These are phyloP conservation scores for Polyporus tsugae DNA, from an alignment of 1,284 basidiomycete genomes.

Conservation along the genomic window DNA sequence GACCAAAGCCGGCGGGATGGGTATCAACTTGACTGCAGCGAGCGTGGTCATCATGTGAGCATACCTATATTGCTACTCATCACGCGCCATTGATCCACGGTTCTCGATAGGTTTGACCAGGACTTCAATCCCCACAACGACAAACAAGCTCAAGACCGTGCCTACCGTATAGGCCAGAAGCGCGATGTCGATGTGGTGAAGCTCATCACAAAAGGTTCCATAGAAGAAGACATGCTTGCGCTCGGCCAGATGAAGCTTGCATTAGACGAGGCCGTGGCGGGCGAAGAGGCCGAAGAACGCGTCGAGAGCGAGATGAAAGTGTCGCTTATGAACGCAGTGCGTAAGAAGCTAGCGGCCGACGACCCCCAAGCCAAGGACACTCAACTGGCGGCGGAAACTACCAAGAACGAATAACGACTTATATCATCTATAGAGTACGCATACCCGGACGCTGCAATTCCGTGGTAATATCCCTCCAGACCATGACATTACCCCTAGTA, in stretches of 20 bases:
- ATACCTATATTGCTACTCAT: not conserved
- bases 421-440: conserved; percentile 22
- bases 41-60: conserved; percentile 90
- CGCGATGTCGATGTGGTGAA: conserved; percentile 93
- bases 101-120: conserved; percentile 83
- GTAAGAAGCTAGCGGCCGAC: conserved; percentile 70
- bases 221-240: conserved; percentile 96
- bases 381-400: not conserved
- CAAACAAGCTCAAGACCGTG: conserved; percentile 96
- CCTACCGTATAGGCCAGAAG: conserved; percentile 97
- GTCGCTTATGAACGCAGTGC: conserved; percentile 80
- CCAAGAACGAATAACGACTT: conserved; percentile 16
- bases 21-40: conserved; percentile 92
- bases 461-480: conserved; percentile 8
- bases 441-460: conserved; percentile 11
- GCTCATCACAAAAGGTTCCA: conserved; percentile 91
- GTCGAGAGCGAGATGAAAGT: conserved; percentile 85
- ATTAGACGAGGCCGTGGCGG: conserved; percentile 92
- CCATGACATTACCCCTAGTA: conserved; percentile 1
- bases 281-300: conserved; percentile 66
- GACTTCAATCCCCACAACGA: conserved; percentile 97
- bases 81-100: not conserved
- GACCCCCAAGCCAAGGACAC: conserved; percentile 31
- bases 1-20: conserved; percentile 94
- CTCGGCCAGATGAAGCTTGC: conserved; percentile 91